These are phyloP conservation scores for Tubosaeta sp. DNA, from an alignment of 768 basidiomycete genomes.

Conservation along the genomic window DNA sequence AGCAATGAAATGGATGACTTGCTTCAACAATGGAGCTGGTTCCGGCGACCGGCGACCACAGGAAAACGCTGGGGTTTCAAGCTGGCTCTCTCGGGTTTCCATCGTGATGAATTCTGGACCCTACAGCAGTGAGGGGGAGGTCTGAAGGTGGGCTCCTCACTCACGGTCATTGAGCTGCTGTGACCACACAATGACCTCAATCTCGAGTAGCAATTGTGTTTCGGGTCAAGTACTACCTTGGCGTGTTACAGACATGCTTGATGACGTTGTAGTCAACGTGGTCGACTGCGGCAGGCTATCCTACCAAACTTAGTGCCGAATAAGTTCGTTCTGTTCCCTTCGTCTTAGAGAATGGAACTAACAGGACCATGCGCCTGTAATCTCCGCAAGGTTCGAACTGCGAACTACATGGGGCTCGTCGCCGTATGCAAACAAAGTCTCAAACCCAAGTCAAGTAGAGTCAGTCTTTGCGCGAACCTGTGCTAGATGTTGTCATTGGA, in stretches of 20 bases:
- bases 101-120: not conserved
- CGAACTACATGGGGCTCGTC: not conserved
- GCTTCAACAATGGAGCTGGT: too few species aligned
- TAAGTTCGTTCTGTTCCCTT: constrained; percentile 2
- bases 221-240: not conserved
- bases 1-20: not conserved
- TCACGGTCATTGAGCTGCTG: not conserved
- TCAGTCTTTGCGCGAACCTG: constrained; percentile 17
- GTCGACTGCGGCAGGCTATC: not conserved
- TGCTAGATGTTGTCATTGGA: constrained; percentile 5
- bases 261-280: constrained; percentile 2
- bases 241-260: not conserved
- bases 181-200: not conserved
- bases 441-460: not conserved
- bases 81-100: not conserved
- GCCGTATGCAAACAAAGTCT: not conserved
- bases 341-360: constrained; percentile 4
- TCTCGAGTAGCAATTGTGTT: not conserved
- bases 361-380: constrained; percentile 17
- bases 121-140: too few species aligned
- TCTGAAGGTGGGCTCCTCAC: not conserved
- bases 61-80: not conserved
- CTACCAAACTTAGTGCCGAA: constrained; percentile 1
- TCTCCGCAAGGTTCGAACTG: constrained; percentile 14
- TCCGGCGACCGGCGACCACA: constrained; percentile 16